Evolutionary conservation across 805 yeast genomes (phyloP).

Genomic region (Jamesozyma jinghongensis): DNA sequence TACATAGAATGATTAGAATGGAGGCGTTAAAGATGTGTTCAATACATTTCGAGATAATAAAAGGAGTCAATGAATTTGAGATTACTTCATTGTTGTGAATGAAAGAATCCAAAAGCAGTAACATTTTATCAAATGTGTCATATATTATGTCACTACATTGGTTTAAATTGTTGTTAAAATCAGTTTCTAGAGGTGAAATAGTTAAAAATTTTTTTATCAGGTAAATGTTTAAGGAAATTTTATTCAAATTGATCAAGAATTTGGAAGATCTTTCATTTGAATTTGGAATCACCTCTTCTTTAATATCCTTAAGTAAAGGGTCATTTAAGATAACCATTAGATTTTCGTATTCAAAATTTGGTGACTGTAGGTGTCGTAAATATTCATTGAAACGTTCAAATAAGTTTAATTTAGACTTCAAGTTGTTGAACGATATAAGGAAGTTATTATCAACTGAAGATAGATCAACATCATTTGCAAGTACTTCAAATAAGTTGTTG

Average conservation of each 20-base stretch:
- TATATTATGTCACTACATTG: slow-evolving; percentile 2
- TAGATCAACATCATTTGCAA: slow-evolving; percentile 3
- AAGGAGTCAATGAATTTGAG: slow-evolving; percentile 7
- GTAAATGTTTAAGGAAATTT: slow-evolving; percentile 4
- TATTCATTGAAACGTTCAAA: slow-evolving; percentile 1
- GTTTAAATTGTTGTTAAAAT: not conserved
- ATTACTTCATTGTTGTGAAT: slow-evolving; percentile 5
- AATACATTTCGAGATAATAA: slow-evolving; percentile 1
- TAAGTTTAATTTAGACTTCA: slow-evolving; percentile 1
- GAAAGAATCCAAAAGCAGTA: slow-evolving; percentile 5
- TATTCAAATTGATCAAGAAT: slow-evolving; percentile 1
- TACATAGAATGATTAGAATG: slow-evolving; percentile 1
- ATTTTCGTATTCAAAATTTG: slow-evolving; percentile 1
- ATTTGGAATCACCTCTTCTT: slow-evolving; percentile 1
- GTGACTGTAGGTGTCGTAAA: not conserved
- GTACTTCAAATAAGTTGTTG: slow-evolving; percentile 1
- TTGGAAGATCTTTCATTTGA: slow-evolving; percentile 3
- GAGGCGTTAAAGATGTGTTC: slow-evolving; percentile 4
- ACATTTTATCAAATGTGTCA: slow-evolving; percentile 1
- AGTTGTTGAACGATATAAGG: slow-evolving; percentile 2
- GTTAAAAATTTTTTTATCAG: slow-evolving; percentile 3
- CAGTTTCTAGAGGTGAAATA: not conserved
- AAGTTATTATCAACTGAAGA: slow-evolving; percentile 1
- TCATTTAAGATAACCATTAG: slow-evolving; percentile 2
- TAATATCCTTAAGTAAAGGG: not conserved